phyloP scores from a whole-genome alignment of 371 early-diverging fungal species.

The Rhizopus stolonifer region DNA sequence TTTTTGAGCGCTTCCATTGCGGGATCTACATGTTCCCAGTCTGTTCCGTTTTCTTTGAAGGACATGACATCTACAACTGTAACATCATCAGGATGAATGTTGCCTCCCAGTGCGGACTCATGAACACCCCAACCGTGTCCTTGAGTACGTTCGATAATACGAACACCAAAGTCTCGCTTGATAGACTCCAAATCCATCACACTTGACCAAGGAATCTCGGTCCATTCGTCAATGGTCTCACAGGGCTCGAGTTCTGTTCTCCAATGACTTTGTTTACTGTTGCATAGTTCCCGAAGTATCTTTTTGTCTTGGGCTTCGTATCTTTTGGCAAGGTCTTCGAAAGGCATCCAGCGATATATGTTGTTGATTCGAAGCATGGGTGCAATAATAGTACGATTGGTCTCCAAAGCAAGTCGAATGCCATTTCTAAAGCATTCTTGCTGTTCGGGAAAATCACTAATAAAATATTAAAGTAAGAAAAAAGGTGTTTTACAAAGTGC shows the following conservation, averaged over 20 bases:
- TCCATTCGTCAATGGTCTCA: conserved; percentile 26
- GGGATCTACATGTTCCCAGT: conserved; percentile 28
- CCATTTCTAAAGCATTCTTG: conserved; percentile 49
- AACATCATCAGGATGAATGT: conserved; percentile 19
- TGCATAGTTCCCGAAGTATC: conserved; percentile 20
- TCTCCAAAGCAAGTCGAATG: conserved; percentile 43
- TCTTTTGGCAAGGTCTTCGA: conserved; percentile 32
- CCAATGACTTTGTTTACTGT: conserved; percentile 16
- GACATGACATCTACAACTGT: conserved; percentile 40
- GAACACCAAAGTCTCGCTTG: conserved; percentile 31
- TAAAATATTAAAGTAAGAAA: background rate
- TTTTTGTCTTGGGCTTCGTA: conserved; percentile 41
- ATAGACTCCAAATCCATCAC: conserved; percentile 30
- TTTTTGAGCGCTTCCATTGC: conserved; percentile 10
- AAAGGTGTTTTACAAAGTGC: background rate
- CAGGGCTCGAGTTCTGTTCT: conserved; percentile 27
- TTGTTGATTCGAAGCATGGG: conserved; percentile 43
- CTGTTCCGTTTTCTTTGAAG: conserved; percentile 37
- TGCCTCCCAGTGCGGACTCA: conserved; percentile 27
- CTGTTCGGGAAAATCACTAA: conserved; percentile 38
- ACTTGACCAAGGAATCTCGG: conserved; percentile 34
- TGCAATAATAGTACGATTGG: conserved; percentile 46
- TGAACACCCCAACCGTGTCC: conserved; percentile 42
- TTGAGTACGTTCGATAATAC: conserved; percentile 36
- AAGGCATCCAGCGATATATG: conserved; percentile 40